Evolutionary conservation across 176 grass and related monocot genomes (phyloP), one percentile per base, ranked within the genome.

Genomic region (Triticum aestivum): DNA sequence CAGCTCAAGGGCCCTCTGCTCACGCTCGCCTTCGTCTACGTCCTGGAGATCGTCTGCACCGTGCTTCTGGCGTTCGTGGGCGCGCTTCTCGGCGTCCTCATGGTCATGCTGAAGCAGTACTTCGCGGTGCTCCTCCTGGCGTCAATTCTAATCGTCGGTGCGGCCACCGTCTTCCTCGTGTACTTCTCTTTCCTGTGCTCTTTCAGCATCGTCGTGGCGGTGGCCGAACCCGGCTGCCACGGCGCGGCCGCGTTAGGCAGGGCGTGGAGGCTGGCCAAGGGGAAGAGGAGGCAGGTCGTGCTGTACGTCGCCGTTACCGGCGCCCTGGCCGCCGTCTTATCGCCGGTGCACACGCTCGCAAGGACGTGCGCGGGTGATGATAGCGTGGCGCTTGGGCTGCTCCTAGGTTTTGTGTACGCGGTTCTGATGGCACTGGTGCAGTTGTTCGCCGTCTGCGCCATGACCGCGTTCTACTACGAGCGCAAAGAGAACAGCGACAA

Each of bases 381-480:
- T 2, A 71, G 14, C 64, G 4, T 72, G 11, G 73, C 52, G 0
- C 10, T 39, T 21, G 81, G 80, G 51, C 9, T 88, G 73, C 37
- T 88, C 30, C 52, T 83, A 1, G 51, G 2, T 1, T 9, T 88
- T 6, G 49, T 88, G 1, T 83, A 63, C 49, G 49, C 4, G 12
- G 8, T 35, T n/a, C 29, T 83, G 51, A 44, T 38, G 12, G 51
- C 26, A 6, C 26, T 32, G 13, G 51, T 88, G 73, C 26, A 62
- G 9, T 0, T 88, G 51, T 88, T 83, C 54, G 35, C 37, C 5
- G 1, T 47, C 2, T 77, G 80, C 62, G 52, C 80, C 72, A 49
- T 84, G 35, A 14, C 80, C 32, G 62, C 80, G 26, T 79, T 83
- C 51, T 88, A 83, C 73, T 83, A 69, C 63, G 80, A 83, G 80